Evolutionary conservation across 306 rosid genomes (phyloP).

Genomic region (Pachyrhizus erosus): DNA sequence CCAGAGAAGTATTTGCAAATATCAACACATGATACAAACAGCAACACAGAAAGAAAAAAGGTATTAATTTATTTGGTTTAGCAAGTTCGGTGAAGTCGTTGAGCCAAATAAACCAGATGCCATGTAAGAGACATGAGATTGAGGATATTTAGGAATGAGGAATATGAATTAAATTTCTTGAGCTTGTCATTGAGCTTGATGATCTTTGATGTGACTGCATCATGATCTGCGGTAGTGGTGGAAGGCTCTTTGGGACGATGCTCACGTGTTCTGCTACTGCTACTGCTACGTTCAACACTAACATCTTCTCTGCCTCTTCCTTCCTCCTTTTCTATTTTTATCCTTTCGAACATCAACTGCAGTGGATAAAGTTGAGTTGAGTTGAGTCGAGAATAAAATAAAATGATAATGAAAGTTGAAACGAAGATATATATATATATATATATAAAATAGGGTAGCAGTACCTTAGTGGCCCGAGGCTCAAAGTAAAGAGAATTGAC

Average conservation of each 20-base stretch:
- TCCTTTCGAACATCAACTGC: constrained; percentile 82
- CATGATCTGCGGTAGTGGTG: constrained; percentile 27
- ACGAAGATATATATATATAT: no score
- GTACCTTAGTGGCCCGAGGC: constrained; percentile 83
- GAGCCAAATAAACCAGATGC: constrained; percentile 69
- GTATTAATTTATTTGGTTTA: not conserved
- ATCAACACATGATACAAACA: constrained; percentile 26
- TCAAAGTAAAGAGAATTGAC: constrained; percentile 73
- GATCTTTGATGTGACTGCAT: constrained; percentile 45
- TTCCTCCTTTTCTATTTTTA: constrained; percentile 78
- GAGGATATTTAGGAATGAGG: constrained; percentile 63
- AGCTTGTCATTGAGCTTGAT: constrained; percentile 58
- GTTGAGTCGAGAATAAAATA: no score
- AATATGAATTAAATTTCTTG: constrained; percentile 66
- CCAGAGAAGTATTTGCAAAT: not conserved
- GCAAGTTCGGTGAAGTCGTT: constrained; percentile 36
- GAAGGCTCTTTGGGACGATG: constrained; percentile 18
- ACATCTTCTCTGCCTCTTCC: constrained; percentile 66
- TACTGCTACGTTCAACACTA: no score
- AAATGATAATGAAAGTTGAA: constrained; percentile 5
- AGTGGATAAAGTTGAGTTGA: no score
- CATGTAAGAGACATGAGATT: constrained; percentile 74
- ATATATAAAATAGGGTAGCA: not conserved
- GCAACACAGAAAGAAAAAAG: not conserved
- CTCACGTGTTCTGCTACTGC: not conserved